Evolutionary conservation across 371 early-diverging fungal genomes (phyloP), one percentile per base, ranked within the genome.

Genomic region (Chytridiales sp.): DNA sequence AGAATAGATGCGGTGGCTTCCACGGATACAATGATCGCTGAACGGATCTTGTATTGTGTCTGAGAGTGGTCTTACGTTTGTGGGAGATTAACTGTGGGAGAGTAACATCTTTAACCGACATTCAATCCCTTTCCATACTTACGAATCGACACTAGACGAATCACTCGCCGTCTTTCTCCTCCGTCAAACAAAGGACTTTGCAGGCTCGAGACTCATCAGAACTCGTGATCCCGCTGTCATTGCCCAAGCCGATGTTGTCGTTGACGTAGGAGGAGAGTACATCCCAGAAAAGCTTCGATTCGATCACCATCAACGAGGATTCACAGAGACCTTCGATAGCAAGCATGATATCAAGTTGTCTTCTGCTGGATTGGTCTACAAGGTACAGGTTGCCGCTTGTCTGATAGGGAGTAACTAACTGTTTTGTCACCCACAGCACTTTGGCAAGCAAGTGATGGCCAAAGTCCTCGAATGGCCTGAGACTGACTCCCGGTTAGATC

Each of bases 241-340:
- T 44, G 85, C 77, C 13, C 80, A 80, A 22, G 94, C 91, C 58
- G 92, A 92, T 64, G 84, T 95, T 56, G 92, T 99, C 22, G 95
- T 97, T 15, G 99, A 99, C 71, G 99, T 99, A 4, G 99, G 99
- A 42, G 94, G 93, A 46, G 91, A 87, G 22, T 98, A 95, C 74
- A 90, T 91, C 74, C 92, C 89, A 42, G 74, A 72, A 31, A 74
- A 68, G 29, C 74, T 84, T 53, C 81, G 92, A 44, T 99, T 86
- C 70, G 99, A 99, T 69, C 99, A 99, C 68, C 99, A 99, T 70
- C 98, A 98, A 82, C 87, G 95, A 59, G 92, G 88, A 22, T 99
- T 98, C 69, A 73, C 68, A 35, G 95, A 96, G 63, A 91, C 93
- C 41, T 97, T 94, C 73, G 85, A 85, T 46, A 76, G 72, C 26